phyloP scores from a whole-genome alignment of 345 rosid species.

The Citrus maxima region DNA sequence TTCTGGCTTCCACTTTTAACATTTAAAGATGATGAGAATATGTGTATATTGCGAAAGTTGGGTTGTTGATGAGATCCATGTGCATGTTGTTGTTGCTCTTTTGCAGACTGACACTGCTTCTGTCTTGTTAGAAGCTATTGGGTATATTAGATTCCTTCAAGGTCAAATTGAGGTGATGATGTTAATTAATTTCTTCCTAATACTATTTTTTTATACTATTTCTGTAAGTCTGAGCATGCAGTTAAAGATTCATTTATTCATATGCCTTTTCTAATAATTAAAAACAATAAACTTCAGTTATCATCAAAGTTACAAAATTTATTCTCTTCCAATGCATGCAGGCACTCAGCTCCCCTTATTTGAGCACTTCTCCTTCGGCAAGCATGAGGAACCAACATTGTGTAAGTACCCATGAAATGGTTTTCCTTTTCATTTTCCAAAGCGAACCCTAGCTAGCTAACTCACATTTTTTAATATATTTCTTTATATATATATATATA shows the following conservation, averaged over 20 bases:
- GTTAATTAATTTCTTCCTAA: slow-evolving; percentile 12
- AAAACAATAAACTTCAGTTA: no score
- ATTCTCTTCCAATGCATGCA: slow-evolving; percentile 18
- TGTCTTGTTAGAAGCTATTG: slow-evolving; percentile 62
- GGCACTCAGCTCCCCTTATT: slow-evolving; percentile 58
- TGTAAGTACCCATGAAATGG: slow-evolving; percentile 30
- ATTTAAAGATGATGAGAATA: slow-evolving; percentile 13
- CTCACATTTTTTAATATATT: background rate
- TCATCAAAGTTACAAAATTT: background rate
- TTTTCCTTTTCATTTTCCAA: slow-evolving; percentile 17
- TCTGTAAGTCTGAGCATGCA: slow-evolving; percentile 19
- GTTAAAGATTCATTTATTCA: slow-evolving; percentile 27
- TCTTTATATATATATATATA: background rate
- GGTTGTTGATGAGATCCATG: slow-evolving; percentile 1
- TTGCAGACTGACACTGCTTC: slow-evolving; percentile 72
- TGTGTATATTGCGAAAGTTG: background rate
- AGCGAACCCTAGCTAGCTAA: background rate
- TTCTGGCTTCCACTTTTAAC: slow-evolving; percentile 18
- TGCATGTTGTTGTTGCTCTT: slow-evolving; percentile 17
- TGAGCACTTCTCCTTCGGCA: slow-evolving; percentile 33
- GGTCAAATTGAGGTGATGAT: slow-evolving; percentile 57
- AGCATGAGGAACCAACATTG: slow-evolving; percentile 38
- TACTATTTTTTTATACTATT: no score
- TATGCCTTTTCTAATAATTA: background rate
- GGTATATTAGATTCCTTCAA: slow-evolving; percentile 66